These are phyloP conservation scores for Hymenotorrendiella dingleyae DNA, from an alignment of 2,329 filamentous ascomycete genomes.

Conservation along the genomic window DNA sequence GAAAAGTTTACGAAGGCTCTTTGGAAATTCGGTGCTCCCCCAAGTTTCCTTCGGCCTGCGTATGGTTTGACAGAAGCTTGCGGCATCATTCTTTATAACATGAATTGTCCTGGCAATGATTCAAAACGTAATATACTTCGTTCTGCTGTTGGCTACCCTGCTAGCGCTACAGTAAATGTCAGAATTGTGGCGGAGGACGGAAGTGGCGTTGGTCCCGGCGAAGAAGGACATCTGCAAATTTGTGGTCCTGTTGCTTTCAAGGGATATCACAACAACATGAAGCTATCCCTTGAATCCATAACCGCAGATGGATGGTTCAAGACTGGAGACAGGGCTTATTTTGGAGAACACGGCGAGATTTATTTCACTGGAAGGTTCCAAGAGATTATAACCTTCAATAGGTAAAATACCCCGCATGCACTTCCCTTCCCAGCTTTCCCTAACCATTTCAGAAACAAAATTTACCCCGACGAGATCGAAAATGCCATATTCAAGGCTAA, in stretches of 20 bases:
- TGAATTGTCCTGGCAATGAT: slow-evolving; percentile 37
- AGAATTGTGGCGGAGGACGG: background rate
- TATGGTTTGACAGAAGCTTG: slow-evolving; percentile 50
- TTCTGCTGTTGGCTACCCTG: background rate
- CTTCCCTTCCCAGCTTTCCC: background rate
- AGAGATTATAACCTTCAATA: slow-evolving; percentile 42
- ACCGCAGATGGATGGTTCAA: slow-evolving; percentile 43
- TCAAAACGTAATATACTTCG: slow-evolving; percentile 4
- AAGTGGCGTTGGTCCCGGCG: background rate
- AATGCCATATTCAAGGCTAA: slow-evolving; percentile 32
- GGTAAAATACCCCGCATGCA: slow-evolving; percentile 12
- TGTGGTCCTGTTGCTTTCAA: slow-evolving; percentile 55
- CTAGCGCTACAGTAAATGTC: background rate
- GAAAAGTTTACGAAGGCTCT: slow-evolving; percentile 29
- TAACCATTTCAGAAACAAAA: slow-evolving; percentile 30
- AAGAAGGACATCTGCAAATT: slow-evolving; percentile 6
- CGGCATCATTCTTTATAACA: slow-evolving; percentile 39
- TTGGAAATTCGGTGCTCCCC: slow-evolving; percentile 27
- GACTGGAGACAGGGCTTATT: slow-evolving; percentile 35
- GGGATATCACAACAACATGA: slow-evolving; percentile 30
- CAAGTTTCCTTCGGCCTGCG: slow-evolving; percentile 34
- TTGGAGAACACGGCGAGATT: slow-evolving; percentile 34
- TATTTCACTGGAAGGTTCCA: slow-evolving; percentile 35
- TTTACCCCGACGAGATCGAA: slow-evolving; percentile 35
- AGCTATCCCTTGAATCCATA: slow-evolving; percentile 50